Conservation (phyloP, 257 asterid species). For the Handroanthus guayacan region DNA sequence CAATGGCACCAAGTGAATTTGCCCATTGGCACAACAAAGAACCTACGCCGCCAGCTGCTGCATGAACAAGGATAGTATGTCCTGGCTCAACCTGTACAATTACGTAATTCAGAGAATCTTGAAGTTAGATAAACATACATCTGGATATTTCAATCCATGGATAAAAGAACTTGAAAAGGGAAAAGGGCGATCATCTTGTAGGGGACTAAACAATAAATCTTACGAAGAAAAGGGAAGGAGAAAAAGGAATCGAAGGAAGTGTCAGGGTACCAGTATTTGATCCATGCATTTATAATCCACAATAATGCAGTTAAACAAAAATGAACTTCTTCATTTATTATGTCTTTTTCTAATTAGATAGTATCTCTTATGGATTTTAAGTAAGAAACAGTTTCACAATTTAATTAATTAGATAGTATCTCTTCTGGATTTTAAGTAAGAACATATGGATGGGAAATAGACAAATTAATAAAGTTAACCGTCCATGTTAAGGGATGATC, state of each 20-base stretch:
- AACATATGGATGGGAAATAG: not conserved
- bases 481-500: not conserved
- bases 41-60: slow-evolving; percentile 99
- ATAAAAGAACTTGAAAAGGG: not conserved
- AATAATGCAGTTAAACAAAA: not conserved
- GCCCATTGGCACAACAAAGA: slow-evolving; percentile 98
- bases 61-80: slow-evolving; percentile 88
- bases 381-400: not conserved
- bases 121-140: not conserved
- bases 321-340: not conserved
- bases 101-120: not conserved
- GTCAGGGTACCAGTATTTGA: not conserved
- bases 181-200: not conserved
- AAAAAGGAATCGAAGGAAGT: not conserved
- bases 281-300: slow-evolving; percentile 1
- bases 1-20: slow-evolving; percentile 87
- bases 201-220: not conserved
- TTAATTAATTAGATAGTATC: not conserved
- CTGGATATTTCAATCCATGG: not conserved
- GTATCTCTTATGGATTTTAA: not conserved
- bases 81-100: slow-evolving; percentile 77
- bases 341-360: not conserved
- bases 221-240: not conserved
- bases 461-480: not conserved
- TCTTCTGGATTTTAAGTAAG: not conserved